Percentiles rank a stretch among this genome's conserved stretches.
These are phyloP conservation scores for Sanghuangporus baumii DNA, from an alignment of 1,284 basidiomycete genomes.

Conservation along the genomic window DNA sequence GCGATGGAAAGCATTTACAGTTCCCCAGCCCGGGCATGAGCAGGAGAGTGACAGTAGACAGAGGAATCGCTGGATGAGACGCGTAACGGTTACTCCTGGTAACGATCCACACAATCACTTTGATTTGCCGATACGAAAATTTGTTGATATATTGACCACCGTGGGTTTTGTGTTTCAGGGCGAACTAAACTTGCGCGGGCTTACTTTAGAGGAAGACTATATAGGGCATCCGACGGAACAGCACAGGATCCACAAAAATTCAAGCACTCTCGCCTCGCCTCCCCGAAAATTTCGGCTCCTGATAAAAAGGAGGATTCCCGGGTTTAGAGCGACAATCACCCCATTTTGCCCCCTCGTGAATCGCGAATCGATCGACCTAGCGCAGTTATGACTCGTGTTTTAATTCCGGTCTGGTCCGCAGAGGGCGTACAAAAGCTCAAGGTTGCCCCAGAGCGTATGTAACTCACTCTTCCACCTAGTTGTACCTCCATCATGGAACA, in stretches of 20 bases:
- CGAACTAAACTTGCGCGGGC: neutral
- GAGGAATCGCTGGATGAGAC: neutral
- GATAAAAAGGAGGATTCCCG: neutral
- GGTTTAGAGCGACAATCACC: neutral
- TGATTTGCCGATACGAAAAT: neutral
- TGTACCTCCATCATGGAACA: constrained; percentile 16
- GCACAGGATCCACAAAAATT: neutral
- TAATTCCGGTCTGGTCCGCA: constrained; percentile 59
- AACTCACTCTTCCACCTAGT: constrained; percentile 14
- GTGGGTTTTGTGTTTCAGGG: neutral
- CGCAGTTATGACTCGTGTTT: constrained; percentile 51
- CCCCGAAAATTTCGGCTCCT: neutral
- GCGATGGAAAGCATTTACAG: neutral
- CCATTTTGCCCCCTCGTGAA: neutral
- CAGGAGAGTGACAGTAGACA: neutral
- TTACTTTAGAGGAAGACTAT: neutral
- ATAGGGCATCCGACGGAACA: neutral
- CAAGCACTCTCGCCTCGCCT: neutral
- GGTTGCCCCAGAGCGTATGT: constrained; percentile 51
- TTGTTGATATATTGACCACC: constrained; percentile 1
- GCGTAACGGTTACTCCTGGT: neutral
- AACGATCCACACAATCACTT: neutral
- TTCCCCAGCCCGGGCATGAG: neutral
- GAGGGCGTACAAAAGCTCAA: constrained; percentile 65
- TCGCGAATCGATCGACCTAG: neutral